phyloP scores from a whole-genome alignment of 1,284 basidiomycete species.

The Coriolopsis trogii region DNA sequence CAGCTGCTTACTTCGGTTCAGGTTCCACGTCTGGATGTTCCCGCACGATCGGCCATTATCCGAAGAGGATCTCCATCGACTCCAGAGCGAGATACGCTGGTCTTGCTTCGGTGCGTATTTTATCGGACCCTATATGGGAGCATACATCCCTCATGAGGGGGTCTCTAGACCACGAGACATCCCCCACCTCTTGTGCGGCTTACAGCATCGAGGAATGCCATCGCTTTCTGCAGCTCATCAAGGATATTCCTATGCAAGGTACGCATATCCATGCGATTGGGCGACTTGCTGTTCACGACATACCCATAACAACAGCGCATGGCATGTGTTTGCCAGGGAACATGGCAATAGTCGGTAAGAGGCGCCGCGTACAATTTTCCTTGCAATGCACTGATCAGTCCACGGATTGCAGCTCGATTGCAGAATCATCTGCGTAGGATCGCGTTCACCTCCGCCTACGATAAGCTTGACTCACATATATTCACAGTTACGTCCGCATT shows the following conservation, averaged over 20 bases:
- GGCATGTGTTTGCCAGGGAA: no score
- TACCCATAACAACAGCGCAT: no score
- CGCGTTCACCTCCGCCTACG: neutral
- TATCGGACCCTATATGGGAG: no score
- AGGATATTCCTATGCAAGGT: slow-evolving; percentile 9
- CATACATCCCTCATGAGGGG: no score
- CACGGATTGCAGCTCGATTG: no score
- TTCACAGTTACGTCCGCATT: slow-evolving; percentile 9
- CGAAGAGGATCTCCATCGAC: neutral
- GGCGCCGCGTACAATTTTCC: no score
- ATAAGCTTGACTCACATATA: no score
- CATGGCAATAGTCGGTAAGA: neutral
- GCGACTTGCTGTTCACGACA: neutral
- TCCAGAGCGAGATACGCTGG: slow-evolving; percentile 5
- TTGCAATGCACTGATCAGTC: no score
- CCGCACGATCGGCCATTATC: slow-evolving; percentile 11
- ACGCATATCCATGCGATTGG: neutral
- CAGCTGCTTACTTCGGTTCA: neutral
- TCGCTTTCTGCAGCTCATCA: slow-evolving; percentile 3
- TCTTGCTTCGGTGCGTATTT: slow-evolving; percentile 16
- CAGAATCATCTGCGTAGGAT: neutral
- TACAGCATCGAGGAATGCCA: slow-evolving; percentile 14
- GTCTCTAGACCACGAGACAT: slow-evolving; percentile 24
- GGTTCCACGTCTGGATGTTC: slow-evolving; percentile 25
- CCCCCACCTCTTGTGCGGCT: slow-evolving; percentile 20